phyloP scores from a whole-genome alignment of 2,329 filamentous ascomycete genomes.

The Ophiostoma sp. region DNA sequence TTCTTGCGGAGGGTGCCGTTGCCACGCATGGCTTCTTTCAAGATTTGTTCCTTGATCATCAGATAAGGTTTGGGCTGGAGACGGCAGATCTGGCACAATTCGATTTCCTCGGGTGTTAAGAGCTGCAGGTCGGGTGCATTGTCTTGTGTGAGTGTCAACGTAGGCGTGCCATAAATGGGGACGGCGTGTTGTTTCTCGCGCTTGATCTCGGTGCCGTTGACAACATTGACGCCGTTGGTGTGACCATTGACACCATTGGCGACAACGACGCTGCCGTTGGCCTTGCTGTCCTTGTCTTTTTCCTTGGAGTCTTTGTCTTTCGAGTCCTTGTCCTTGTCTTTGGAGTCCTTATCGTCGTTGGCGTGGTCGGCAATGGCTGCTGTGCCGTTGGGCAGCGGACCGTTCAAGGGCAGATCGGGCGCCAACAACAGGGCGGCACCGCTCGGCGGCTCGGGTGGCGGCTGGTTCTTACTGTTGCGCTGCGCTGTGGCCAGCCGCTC shows the following conservation, averaged over 20 bases:
- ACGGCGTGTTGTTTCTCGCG: conserved; percentile 56
- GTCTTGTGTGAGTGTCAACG: conserved; percentile 70
- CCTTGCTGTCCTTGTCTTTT: not conserved
- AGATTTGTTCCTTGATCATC: conserved; percentile 88
- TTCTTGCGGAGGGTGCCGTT: conserved; percentile 93
- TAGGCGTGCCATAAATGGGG: conserved; percentile 61
- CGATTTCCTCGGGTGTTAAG: conserved; percentile 77
- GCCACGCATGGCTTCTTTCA: conserved; percentile 85
- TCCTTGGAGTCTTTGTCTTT: not conserved
- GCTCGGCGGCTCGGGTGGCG: conserved; percentile 72
- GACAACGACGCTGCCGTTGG: conserved; percentile 38
- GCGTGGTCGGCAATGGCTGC: conserved; percentile 34
- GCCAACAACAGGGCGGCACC: conserved; percentile 76
- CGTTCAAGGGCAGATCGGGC: conserved; percentile 58
- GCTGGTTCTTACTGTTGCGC: conserved; percentile 65
- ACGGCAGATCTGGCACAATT: conserved; percentile 80
- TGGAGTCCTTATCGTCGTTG: not conserved
- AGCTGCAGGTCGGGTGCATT: conserved; percentile 82
- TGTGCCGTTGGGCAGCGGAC: conserved; percentile 54
- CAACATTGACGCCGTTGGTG: conserved; percentile 42
- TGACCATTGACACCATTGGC: conserved; percentile 37
- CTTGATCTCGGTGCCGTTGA: conserved; percentile 37
- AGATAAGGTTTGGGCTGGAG: conserved; percentile 93
- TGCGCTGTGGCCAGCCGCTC: conserved; percentile 70
- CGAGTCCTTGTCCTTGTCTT: not conserved